Conservation (phyloP, 176 grass and related monocot species). For the Themeda triandra region DNA sequence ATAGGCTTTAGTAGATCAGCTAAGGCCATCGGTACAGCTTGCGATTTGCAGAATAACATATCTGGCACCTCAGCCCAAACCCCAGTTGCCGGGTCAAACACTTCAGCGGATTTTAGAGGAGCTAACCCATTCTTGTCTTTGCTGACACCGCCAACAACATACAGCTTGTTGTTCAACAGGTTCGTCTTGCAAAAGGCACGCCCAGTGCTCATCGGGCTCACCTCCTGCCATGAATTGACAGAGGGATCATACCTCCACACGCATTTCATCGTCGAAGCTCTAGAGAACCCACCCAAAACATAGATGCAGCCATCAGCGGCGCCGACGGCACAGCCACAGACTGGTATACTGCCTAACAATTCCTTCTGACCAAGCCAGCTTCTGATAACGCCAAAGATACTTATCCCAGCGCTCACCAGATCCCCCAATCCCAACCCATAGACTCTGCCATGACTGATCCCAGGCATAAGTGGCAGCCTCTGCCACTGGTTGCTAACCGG, state of each 20-base stretch:
- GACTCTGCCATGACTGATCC: conserved; percentile 35
- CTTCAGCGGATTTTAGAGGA: conserved; percentile 70
- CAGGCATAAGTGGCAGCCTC: conserved; percentile 66
- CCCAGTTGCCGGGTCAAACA: conserved; percentile 65
- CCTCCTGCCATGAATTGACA: conserved; percentile 66
- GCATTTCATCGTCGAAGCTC: conserved; percentile 39
- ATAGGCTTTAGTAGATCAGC: conserved; percentile 73
- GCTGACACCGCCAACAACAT: conserved; percentile 73
- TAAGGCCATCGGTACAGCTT: conserved; percentile 46
- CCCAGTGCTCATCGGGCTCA: conserved; percentile 54
- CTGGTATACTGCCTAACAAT: conserved; percentile 36
- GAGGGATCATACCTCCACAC: conserved; percentile 73
- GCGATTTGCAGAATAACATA: conserved; percentile 69
- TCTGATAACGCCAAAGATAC: conserved; percentile 58
- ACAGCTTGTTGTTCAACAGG: conserved; percentile 75
- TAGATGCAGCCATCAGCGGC: conserved; percentile 55
- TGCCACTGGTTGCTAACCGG: conserved; percentile 55
- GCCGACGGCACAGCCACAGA: conserved; percentile 51
- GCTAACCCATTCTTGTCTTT: conserved; percentile 40
- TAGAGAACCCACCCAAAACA: conserved; percentile 71
- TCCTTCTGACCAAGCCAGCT: conserved; percentile 51
- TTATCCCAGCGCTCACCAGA: conserved; percentile 37
- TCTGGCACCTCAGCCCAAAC: conserved; percentile 51
- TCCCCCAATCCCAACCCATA: conserved; percentile 22
- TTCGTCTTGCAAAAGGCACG: conserved; percentile 74